Evolutionary conservation across 768 basidiomycete genomes (phyloP).

Genomic region (Kwoniella bestiolae): DNA sequence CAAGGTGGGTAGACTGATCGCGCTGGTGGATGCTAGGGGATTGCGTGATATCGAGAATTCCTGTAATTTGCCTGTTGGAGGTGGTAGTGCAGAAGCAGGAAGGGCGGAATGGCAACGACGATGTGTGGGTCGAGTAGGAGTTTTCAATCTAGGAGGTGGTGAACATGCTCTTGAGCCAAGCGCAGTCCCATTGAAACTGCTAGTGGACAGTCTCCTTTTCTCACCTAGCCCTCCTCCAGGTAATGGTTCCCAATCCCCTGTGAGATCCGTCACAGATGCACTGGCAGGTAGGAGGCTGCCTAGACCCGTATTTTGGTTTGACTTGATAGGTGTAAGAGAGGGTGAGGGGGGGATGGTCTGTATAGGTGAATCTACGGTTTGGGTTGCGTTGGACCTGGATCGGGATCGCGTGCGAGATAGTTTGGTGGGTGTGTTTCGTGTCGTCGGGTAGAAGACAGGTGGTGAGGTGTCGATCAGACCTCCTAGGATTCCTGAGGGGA

Average conservation of each 20-base stretch:
- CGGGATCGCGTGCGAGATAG: slow-evolving; percentile 6
- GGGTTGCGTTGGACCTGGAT: background rate
- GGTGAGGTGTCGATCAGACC: slow-evolving; percentile 32
- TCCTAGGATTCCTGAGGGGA: slow-evolving; percentile 16
- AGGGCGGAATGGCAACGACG: slow-evolving; percentile 26
- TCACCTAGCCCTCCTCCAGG: slow-evolving; percentile 15
- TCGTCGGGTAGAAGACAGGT: slow-evolving; percentile 30
- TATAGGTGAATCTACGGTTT: background rate
- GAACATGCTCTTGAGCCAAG: background rate
- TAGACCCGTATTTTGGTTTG: background rate
- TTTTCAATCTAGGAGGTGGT: slow-evolving; percentile 5
- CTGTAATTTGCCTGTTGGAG: slow-evolving; percentile 19
- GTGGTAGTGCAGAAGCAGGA: slow-evolving; percentile 3
- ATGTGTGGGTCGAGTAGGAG: slow-evolving; percentile 26
- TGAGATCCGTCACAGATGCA: slow-evolving; percentile 16
- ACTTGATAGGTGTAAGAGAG: background rate
- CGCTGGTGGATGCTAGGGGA: slow-evolving; percentile 32
- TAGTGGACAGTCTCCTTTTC: slow-evolving; percentile 12
- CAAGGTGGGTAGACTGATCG: slow-evolving; percentile 32
- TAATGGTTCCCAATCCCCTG: slow-evolving; percentile 26
- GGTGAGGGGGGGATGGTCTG: background rate
- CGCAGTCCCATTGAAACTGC: background rate
- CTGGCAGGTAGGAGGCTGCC: slow-evolving; percentile 11
- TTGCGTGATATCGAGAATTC: slow-evolving; percentile 31
- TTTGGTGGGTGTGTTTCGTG: slow-evolving; percentile 16